Percentiles rank a stretch among this genome's conserved stretches.
Evolutionary conservation across 2,329 filamentous ascomycete species (phyloP).

Genomic region (Cladosporium austrohemisphaericum): DNA sequence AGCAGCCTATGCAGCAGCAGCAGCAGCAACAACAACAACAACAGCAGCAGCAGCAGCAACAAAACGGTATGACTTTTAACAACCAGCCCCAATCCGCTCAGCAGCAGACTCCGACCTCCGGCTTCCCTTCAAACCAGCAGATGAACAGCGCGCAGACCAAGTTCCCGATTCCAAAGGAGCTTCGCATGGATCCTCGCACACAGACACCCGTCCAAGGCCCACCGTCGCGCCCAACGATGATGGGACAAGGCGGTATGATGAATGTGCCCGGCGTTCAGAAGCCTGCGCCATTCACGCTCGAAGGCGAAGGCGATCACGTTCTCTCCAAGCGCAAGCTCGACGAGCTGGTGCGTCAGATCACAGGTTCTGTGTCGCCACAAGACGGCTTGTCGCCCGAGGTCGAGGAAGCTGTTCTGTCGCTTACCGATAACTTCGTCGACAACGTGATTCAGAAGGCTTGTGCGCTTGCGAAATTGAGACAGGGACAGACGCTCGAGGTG

Average conservation of each 20-base stretch:
- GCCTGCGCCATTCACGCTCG: conserved; percentile 77
- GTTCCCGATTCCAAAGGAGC: conserved; percentile 77
- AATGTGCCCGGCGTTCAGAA: conserved; percentile 80
- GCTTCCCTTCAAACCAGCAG: conserved; percentile 20
- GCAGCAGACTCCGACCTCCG: conserved; percentile 20
- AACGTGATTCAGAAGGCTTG: conserved; percentile 83
- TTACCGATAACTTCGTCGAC: conserved; percentile 94
- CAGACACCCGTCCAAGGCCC: conserved; percentile 72
- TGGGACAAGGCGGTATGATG: conserved; percentile 79
- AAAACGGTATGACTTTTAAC: conserved; percentile 24
- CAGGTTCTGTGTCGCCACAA: conserved; percentile 70
- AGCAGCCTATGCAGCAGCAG: conserved; percentile 14
- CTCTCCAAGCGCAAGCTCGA: conserved; percentile 98
- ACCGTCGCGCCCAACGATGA: conserved; percentile 74
- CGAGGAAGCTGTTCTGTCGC: conserved; percentile 87
- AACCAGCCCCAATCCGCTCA: conserved; percentile 16
- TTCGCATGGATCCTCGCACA: conserved; percentile 68
- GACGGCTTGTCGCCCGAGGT: conserved; percentile 78
- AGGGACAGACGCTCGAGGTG: conserved; percentile 82
- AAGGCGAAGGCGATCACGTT: conserved; percentile 86
- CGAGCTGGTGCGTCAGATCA: conserved; percentile 90
- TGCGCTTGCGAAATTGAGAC: conserved; percentile 86
- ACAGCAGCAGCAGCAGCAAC: conserved; percentile 20
- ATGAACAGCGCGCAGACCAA: conserved; percentile 41
- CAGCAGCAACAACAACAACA: conserved; percentile 17